Percentiles rank a stretch among this genome's conserved stretches.
These are phyloP conservation scores for Claviceps humidiphila DNA, from an alignment of 2,329 filamentous ascomycete species.

Conservation along the genomic window DNA sequence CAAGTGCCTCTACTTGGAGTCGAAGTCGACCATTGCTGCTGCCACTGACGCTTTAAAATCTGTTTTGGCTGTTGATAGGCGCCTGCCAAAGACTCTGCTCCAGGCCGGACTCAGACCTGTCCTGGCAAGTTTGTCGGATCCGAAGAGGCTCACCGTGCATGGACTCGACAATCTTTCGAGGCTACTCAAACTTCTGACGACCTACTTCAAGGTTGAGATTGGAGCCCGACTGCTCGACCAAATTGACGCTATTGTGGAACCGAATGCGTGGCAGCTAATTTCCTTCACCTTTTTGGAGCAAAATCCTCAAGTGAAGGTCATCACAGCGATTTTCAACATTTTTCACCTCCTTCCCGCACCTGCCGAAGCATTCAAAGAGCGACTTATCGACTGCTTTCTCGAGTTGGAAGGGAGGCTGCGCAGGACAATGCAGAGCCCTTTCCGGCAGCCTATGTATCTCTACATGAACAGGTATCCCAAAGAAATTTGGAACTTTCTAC, in stretches of 20 bases:
- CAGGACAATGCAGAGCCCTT: conserved; percentile 80
- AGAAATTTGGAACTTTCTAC: conserved; percentile 71
- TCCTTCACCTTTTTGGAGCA: conserved; percentile 95
- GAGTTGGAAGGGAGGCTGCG: conserved; percentile 75
- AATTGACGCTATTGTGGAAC: conserved; percentile 79
- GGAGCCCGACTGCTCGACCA: conserved; percentile 87
- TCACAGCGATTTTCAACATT: conserved; percentile 88
- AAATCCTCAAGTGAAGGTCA: conserved; percentile 82
- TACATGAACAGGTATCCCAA: conserved; percentile 89
- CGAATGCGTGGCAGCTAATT: conserved; percentile 67
- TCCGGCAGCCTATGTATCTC: conserved; percentile 78
- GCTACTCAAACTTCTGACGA: conserved; percentile 80
- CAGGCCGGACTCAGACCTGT: conserved; percentile 91
- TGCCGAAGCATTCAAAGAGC: conserved; percentile 81
- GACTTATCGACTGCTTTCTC: conserved; percentile 79
- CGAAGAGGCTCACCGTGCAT: conserved; percentile 75
- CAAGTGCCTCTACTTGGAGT: conserved; percentile 90
- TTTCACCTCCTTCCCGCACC: conserved; percentile 90
- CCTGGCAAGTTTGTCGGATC: conserved; percentile 90
- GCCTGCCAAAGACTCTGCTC: conserved; percentile 86
- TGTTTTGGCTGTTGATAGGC: conserved; percentile 76
- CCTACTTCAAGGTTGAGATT: conserved; percentile 99
- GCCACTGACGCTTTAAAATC: conserved; percentile 83
- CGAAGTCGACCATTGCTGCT: conserved; percentile 81
- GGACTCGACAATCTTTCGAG: conserved; percentile 85